phyloP scores from a whole-genome alignment of 345 rosid species.

The Litchi chinensis region DNA sequence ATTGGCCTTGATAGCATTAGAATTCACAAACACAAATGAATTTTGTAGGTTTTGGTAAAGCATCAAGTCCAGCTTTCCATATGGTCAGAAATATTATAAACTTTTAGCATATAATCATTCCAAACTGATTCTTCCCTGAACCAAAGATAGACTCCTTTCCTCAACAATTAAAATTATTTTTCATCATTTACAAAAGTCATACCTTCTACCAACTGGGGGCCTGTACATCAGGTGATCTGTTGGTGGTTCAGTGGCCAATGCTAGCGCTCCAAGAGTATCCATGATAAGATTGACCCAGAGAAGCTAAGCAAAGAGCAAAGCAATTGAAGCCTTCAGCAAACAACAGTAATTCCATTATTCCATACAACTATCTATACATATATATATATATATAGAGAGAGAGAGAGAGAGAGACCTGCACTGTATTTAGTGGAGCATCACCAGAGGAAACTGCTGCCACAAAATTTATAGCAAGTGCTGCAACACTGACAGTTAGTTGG shows the following conservation, averaged over 20 bases:
- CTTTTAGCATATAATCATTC: not conserved
- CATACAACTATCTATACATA: no score
- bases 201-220: conserved; percentile 95
- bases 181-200: conserved; percentile 10
- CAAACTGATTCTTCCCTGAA: conserved; percentile 6
- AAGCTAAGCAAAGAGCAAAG: conserved; percentile 52
- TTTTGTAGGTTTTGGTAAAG: not conserved
- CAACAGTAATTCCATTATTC: not conserved
- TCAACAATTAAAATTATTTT: no score
- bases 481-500: conserved; percentile 95
- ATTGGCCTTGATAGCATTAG: not conserved
- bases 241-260: conserved; percentile 98
- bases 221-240: conserved; percentile 88
- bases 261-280: conserved; percentile 99
- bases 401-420: conserved; percentile 61
- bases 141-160: not conserved
- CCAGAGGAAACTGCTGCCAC: conserved; percentile 95
- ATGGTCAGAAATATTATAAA: not conserved
- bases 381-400: no score
- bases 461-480: conserved; percentile 88
- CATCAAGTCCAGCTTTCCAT: not conserved
- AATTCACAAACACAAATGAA: not conserved
- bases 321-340: not conserved
- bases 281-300: conserved; percentile 98
- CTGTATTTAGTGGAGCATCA: conserved; percentile 94